Evolutionary conservation across 345 rosid species (phyloP).

Genomic region (Dipteronia dyeriana): DNA sequence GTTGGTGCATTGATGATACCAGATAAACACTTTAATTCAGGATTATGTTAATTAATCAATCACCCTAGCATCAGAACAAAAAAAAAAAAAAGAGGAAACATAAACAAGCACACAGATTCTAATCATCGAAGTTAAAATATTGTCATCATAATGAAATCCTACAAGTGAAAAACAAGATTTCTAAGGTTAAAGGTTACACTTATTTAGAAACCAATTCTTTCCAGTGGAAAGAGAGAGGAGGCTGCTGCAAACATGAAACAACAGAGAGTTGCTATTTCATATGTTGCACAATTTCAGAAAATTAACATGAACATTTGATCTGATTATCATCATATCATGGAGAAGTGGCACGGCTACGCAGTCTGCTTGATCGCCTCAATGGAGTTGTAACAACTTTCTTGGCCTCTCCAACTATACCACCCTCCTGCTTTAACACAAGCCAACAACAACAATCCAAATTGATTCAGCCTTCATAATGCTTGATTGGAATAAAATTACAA

Average conservation of each 20-base stretch:
- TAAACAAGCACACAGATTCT: neutral
- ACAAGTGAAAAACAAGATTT: neutral
- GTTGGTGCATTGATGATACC: neutral
- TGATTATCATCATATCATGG: constrained; percentile 22
- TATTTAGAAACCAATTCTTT: neutral
- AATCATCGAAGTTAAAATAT: neutral
- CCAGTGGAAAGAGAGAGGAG: neutral
- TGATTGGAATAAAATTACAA: neutral
- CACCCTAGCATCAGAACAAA: neutral
- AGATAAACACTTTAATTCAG: neutral
- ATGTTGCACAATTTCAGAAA: neutral
- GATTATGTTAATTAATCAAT: no score
- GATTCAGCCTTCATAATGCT: neutral
- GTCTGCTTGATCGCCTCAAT: constrained; percentile 50
- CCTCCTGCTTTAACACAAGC: constrained; percentile 31
- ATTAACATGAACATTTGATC: neutral
- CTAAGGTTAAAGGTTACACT: neutral
- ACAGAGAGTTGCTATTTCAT: constrained; percentile 31
- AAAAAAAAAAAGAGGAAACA: neutral
- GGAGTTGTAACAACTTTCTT: constrained; percentile 30
- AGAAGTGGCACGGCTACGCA: constrained; percentile 32
- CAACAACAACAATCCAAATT: constrained; percentile 6
- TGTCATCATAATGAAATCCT: constrained; percentile 1
- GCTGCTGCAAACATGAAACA: constrained; percentile 20
- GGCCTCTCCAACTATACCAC: constrained; percentile 20